phyloP scores from a whole-genome alignment of 495 filamentous ascomycete genomes.

The Aspergillus diversus region DNA sequence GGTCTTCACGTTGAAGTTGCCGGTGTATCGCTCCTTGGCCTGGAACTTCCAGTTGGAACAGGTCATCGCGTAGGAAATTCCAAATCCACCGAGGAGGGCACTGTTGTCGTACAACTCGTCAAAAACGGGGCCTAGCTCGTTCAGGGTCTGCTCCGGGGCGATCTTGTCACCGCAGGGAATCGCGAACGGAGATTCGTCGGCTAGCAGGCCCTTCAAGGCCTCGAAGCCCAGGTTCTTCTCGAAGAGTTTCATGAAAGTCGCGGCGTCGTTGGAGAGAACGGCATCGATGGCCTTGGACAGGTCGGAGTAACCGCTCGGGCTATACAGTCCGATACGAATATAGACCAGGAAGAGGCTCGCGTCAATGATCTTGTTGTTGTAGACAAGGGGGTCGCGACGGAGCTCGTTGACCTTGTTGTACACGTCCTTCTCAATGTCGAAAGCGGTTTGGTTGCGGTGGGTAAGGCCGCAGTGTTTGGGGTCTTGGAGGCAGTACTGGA shows the following conservation, averaged over 20 bases:
- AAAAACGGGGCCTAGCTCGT: constrained; percentile 28
- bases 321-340: constrained; percentile 29
- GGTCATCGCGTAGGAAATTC: constrained; percentile 21
- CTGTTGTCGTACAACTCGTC: constrained; percentile 12
- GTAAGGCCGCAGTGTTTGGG: constrained; percentile 35
- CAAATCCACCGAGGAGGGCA: constrained; percentile 23
- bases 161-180: constrained; percentile 13
- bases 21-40: constrained; percentile 44
- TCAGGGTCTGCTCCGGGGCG: constrained; percentile 18
- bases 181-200: constrained; percentile 2
- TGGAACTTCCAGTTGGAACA: constrained; percentile 48
- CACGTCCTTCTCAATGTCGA: constrained; percentile 35
- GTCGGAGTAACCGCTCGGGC: constrained; percentile 26
- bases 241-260: constrained; percentile 5
- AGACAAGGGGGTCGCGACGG: constrained; percentile 30
- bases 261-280: constrained; percentile 26
- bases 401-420: constrained; percentile 33
- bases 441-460: constrained; percentile 33
- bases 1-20: constrained; percentile 45
- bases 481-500: constrained; percentile 32
- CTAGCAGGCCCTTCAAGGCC: neutral
- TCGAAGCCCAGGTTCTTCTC: neutral
- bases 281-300: constrained; percentile 26
- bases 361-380: constrained; percentile 29
- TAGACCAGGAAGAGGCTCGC: constrained; percentile 26